phyloP scores from a whole-genome alignment of 306 rosid genomes.

The Astragalus glycyphyllos region DNA sequence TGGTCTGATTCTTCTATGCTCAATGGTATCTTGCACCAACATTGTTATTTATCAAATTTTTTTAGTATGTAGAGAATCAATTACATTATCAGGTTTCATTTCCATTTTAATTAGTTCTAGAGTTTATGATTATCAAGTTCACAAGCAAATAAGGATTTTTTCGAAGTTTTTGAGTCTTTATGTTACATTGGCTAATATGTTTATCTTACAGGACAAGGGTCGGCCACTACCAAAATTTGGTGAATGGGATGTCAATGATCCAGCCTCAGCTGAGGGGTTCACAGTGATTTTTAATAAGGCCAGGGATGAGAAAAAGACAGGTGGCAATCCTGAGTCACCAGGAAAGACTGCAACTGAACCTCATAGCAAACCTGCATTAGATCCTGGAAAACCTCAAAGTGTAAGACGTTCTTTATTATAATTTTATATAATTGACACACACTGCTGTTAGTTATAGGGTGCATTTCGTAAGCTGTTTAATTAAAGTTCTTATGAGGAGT shows the following conservation, averaged over 20 bases:
- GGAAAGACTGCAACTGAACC: constrained; percentile 65
- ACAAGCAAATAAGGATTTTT: constrained; percentile 13
- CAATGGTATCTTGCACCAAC: constrained; percentile 1
- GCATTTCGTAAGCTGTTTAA: background rate
- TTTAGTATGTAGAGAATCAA: constrained; percentile 12
- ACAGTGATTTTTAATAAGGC: constrained; percentile 98
- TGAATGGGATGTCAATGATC: constrained; percentile 99
- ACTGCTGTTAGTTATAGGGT: background rate
- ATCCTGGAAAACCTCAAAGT: constrained; percentile 69
- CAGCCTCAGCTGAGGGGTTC: constrained; percentile 99
- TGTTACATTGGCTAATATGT: constrained; percentile 32
- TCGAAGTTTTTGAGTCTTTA: constrained; percentile 4
- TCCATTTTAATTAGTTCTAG: constrained; percentile 5
- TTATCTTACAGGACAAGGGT: constrained; percentile 81
- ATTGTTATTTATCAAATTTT: constrained; percentile 4
- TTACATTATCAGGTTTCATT: constrained; percentile 17
- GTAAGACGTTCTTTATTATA: constrained; percentile 60
- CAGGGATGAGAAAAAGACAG: constrained; percentile 95
- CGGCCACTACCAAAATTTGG: constrained; percentile 97
- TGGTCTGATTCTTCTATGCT: constrained; percentile 30
- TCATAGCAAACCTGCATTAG: constrained; percentile 64
- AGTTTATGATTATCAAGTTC: constrained; percentile 28
- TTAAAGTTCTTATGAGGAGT: background rate
- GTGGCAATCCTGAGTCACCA: constrained; percentile 94
- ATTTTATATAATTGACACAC: background rate